Evolutionary conservation across 2,329 filamentous ascomycete species (phyloP), one percentile per base, ranked within the genome.

Genomic region (Botrytis aclada): DNA sequence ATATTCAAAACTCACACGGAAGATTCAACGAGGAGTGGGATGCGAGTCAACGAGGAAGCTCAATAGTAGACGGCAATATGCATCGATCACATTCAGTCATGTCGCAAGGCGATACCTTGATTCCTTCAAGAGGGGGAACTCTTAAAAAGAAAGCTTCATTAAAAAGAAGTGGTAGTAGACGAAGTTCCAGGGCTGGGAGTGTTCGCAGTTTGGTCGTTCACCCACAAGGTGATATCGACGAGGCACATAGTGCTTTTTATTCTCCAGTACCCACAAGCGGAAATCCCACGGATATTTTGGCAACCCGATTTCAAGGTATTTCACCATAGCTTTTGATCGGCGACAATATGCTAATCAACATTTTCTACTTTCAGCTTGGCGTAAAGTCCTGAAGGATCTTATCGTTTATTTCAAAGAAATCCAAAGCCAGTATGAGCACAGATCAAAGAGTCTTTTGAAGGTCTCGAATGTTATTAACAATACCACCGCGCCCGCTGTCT

Each of bases 391-490:
- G 70, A 98, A 98, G 82, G 95, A 98, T 77, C 86, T 98, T 62
- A 97, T 98, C 77, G 85, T 92, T 72, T 98, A 97, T 82, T 98
- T 98, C 81, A 91, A 93, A 78, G 96, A 98, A 81, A 90, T 98
- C 64, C 94, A 97, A 80, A 88, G 88, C 69, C 93, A 95, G 65
- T 98, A 98, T 82, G 95, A 99, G 80, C 88, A 91, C 72, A 90
- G 93, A 74, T 88, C 93, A 41, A 98, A 98, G 81, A 89, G 92
- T 12, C 86, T 97, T 7, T 82, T 93, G 74, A 97, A 97, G 78
- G 88, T 97, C 14, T 91, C 93, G 71, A 95, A 95, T 79, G 88
- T 94, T 25, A 89, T 97, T 78, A 94, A 94, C 82, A 97, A 94
- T 80, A 92, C 92, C 39, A 83, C 88, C 12, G 87, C 91, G 4